Evolutionary conservation across 2,329 filamentous ascomycete genomes (phyloP), one percentile per base, ranked within the genome.

Genomic region (Botrytis paeoniae): DNA sequence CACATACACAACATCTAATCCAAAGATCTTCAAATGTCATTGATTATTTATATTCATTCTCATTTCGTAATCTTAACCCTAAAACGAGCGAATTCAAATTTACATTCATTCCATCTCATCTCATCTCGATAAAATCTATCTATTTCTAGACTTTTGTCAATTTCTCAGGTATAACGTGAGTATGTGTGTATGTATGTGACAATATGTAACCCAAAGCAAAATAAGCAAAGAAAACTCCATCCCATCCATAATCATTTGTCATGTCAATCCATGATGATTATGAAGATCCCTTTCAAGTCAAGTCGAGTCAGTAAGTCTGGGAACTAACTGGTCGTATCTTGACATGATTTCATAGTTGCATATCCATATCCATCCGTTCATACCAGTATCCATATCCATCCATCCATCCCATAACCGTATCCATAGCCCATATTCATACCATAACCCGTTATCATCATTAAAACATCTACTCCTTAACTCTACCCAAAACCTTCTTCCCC

Each of bases 401-500:
- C 54, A 14, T 14, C 41, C 20, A 32, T 35, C 18, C 51, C 51
- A 54, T 29, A 57, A 18, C 41, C 62, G 20, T 64, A 32, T 32
- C 59, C 62, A 35, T 45, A 64, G 1, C 60, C 61, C 48, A 48
- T 48, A 25, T 65, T 12, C 62, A 51, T 54, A 20, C 7, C 45
- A 54, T n/a, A 39, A n/a, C 25, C 59, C 43, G 35, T 45, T 18
- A 20, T 45, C 41, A 18, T 43, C 43, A 3, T 45, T 5, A 1
- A 16, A 57, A 18, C 45, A 29, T 20, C 16, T 48, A 72, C 14
- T 72, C 70, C 62, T 57, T 72, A 9, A 72, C 62, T 20, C 48
- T 14, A 3, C 70, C 70, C 62, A 72, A 35, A 48, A 72, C 4
- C 39, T 72, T 72, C 32, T 72, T 72, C 1, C 70, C 70, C 9